Percentiles rank a stretch among this genome's conserved stretches.
These are phyloP conservation scores for Rhodamnia rubescens DNA, from an alignment of 345 rosid genomes.

Conservation along the genomic window DNA sequence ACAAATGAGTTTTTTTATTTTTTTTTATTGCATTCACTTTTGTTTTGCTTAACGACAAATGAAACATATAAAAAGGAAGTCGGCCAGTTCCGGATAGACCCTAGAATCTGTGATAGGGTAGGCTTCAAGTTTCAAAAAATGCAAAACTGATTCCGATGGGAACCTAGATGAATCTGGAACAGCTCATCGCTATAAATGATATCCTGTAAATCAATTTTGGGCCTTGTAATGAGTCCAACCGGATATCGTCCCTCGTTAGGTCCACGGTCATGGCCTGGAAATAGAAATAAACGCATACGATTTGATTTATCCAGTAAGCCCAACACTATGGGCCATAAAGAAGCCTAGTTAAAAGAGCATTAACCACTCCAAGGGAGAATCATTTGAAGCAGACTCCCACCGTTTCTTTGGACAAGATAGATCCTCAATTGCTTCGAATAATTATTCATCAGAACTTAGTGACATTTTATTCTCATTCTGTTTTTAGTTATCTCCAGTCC, in stretches of 20 bases:
- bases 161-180: no score
- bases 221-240: not conserved
- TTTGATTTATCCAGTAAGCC: not conserved
- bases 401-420: not conserved
- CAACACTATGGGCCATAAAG: not conserved
- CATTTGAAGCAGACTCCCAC: not conserved
- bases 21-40: no score
- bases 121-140: no score
- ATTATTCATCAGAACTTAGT: not conserved
- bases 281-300: not conserved
- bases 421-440: not conserved
- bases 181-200: not conserved
- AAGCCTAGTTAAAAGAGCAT: not conserved
- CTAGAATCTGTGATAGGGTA: no score
- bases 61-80: no score
- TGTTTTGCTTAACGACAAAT: no score
- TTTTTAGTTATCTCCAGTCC: not conserved
- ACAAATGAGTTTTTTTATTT: no score
- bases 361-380: not conserved
- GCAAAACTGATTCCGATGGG: no score
- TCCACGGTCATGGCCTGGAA: not conserved
- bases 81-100: no score
- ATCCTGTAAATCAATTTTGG: not conserved
- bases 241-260: not conserved
- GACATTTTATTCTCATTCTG: not conserved